Conservation (phyloP, 164 flowering plant species). For the grape (Vitis vinifera) region ASM3070453v1 NC_081805.1:23184501-23185000, state of each 20-base stretch:
- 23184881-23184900: not conserved
- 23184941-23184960: not conserved
- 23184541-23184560: conserved; percentile 14
- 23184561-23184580: conserved; percentile 13
- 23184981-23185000: not conserved
- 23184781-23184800: not conserved
- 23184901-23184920: not conserved
- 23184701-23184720: conserved; percentile 10
- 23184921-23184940: not conserved
- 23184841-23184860: not conserved
- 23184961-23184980: too few species aligned
- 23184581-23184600: conserved; percentile 14
- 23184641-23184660: conserved; percentile 19
- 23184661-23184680: not conserved
- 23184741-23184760: conserved; percentile 23
- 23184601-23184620: conserved; percentile 1
- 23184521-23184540: conserved; percentile 24
- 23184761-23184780: conserved; percentile 11
- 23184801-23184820: not conserved
- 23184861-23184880: not conserved
- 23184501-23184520: conserved; percentile 18
- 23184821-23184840: conserved; percentile 4
- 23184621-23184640: conserved; percentile 9
- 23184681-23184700: not conserved
- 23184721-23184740: conserved; percentile 9